Evolutionary conservation across 2,329 filamentous ascomycete genomes (phyloP), one percentile per base, ranked within the genome.

Genomic region (Ophiosphaerella korrae): DNA sequence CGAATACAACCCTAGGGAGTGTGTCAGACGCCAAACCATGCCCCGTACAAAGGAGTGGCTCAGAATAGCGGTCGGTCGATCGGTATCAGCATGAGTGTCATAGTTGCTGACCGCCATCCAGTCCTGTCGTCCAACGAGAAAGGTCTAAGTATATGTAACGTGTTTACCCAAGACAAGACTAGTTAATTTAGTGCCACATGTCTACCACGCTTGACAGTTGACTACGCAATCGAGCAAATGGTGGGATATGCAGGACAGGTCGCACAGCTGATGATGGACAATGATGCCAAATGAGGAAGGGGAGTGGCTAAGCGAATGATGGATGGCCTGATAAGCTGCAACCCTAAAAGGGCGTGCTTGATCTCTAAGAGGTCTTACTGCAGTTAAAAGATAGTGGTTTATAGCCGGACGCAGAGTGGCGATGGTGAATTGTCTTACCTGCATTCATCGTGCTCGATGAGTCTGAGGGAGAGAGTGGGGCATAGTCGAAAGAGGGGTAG

Each of bases 21-120:
- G 33, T 51, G 45, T 46, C 32, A 29, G 26, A 32, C 8, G 36
- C n/a, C 29, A 34, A 41, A 9, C 5, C 21, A 24, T 40, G 44
- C 45, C 47, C 49, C 43, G 37, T 41, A 35, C 53, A 11, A 29
- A 29, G 26, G 26, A 39, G 39, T 51, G 55, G 52, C 44, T 44
- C 50, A 42, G 49, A 26, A 50, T 23, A 47, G 57, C 56, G 42
- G 58, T 50, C 45, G 55, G 50, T 42, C 41, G 52, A 53, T 48
- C 43, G 50, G 55, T 36, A 53, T 54, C 36, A 53, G 52, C 57
- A 52, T 55, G 51, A 53, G 50, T 58, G 46, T 58, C 47, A 42
- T 44, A 16, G 24, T 18, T 56, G 59, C 55, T 61, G 50, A 54
- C 52, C 45, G 51, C 52, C 57, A 55, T 42, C 48, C 57, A 48